These are phyloP conservation scores for Phytophthora melonis DNA, from an alignment of 352 stramenopile species.

Conservation along the genomic window DNA sequence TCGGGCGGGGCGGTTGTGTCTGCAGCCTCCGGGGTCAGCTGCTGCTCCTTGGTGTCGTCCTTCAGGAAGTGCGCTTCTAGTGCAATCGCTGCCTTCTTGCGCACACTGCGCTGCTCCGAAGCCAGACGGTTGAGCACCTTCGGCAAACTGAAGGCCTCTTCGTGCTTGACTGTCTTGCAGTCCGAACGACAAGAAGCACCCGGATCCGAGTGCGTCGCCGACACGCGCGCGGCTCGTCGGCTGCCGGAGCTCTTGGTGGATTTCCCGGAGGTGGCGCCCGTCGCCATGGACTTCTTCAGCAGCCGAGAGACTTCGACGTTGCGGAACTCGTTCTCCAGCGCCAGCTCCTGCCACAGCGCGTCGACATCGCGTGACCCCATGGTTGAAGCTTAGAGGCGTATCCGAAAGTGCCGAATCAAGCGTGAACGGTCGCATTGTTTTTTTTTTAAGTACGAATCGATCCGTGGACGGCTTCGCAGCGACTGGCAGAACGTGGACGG, in stretches of 20 bases:
- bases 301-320: slow-evolving; percentile 40
- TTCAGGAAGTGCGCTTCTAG: slow-evolving; percentile 59
- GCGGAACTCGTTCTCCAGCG: slow-evolving; percentile 39
- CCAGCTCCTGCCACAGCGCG: slow-evolving; percentile 60
- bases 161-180: background rate
- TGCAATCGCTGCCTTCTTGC: slow-evolving; percentile 67
- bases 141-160: slow-evolving; percentile 49
- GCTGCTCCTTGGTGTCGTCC: background rate
- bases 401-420: slow-evolving; percentile 18
- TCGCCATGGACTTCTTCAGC: slow-evolving; percentile 54
- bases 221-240: slow-evolving; percentile 5
- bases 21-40: background rate
- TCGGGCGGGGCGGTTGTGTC: slow-evolving; percentile 1
- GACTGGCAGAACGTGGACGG: no score
- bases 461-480: background rate
- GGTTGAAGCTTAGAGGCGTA: background rate
- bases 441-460: slow-evolving; percentile 24
- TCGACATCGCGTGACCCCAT: slow-evolving; percentile 48
- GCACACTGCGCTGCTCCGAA: slow-evolving; percentile 55
- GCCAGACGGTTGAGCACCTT: slow-evolving; percentile 69
- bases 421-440: slow-evolving; percentile 18
- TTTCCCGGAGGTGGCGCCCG: slow-evolving; percentile 5
- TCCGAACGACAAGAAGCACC: background rate
- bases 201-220: slow-evolving; percentile 3
- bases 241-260: background rate